Evolutionary conservation across 371 early-diverging fungal genomes (phyloP).

Genomic region (Cokeromyces recurvatus): DNA sequence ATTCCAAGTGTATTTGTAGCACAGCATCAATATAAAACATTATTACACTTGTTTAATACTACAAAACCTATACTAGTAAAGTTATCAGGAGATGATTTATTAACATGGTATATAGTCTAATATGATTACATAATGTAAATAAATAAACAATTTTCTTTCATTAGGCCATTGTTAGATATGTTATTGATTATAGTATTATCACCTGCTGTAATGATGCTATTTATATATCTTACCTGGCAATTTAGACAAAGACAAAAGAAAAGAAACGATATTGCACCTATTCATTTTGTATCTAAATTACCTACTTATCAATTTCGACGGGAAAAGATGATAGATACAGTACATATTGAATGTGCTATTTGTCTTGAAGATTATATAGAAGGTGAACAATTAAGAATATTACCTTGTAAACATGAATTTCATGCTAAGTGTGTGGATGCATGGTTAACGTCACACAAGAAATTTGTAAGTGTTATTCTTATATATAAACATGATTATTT

Average conservation of each 20-base stretch:
- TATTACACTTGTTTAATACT: conserved; percentile 36
- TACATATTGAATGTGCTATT: conserved; percentile 85
- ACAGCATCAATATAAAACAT: conserved; percentile 61
- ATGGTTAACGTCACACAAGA: conserved; percentile 79
- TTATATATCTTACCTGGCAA: conserved; percentile 71
- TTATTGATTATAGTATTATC: conserved; percentile 67
- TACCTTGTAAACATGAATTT: conserved; percentile 92
- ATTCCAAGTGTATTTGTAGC: conserved; percentile 81
- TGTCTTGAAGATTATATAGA: conserved; percentile 92
- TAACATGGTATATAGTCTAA: conserved; percentile 34
- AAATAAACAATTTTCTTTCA: neutral
- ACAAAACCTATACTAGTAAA: conserved; percentile 35
- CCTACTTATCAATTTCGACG: conserved; percentile 62
- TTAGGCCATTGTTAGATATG: conserved; percentile 66
- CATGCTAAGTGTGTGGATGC: conserved; percentile 91
- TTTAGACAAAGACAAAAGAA: conserved; percentile 68
- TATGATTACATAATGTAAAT: neutral
- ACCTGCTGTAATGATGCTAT: conserved; percentile 71
- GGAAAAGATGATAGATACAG: conserved; percentile 39
- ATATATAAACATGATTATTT: no score
- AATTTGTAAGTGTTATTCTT: conserved; percentile 56
- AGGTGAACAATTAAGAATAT: conserved; percentile 71
- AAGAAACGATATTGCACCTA: conserved; percentile 73
- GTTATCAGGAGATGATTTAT: conserved; percentile 36
- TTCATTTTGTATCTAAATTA: conserved; percentile 63